Conservation (phyloP, 805 yeast species). For the Zygosaccharomyces lentus region DNA sequence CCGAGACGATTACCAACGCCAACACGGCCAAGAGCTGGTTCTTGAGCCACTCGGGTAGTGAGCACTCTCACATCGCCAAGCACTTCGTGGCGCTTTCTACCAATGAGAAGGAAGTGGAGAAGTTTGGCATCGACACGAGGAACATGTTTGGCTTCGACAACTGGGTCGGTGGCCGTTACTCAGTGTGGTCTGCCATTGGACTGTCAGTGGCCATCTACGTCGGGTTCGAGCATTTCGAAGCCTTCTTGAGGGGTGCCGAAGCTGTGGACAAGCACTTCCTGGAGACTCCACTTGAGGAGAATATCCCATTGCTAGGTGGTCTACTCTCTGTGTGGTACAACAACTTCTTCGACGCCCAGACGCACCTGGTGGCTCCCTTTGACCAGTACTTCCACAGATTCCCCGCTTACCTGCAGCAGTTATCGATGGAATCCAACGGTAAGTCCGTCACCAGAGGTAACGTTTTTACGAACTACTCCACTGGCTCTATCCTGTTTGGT, state of each 20-base stretch:
- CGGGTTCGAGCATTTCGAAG: constrained; percentile 91
- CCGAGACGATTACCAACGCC: constrained; percentile 96
- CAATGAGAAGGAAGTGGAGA: constrained; percentile 82
- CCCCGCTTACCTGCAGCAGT: constrained; percentile 98
- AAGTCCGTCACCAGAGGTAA: constrained; percentile 93
- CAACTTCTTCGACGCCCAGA: constrained; percentile 97
- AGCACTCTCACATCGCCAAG: constrained; percentile 76
- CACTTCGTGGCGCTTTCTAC: constrained; percentile 97
- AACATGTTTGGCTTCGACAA: constrained; percentile 98
- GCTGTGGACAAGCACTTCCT: constrained; percentile 91
- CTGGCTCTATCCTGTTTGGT: constrained; percentile 94
- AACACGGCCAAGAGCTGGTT: constrained; percentile 95
- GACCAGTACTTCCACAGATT: constrained; percentile 98
- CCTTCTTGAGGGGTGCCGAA: constrained; percentile 94
- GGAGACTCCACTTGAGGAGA: constrained; percentile 78
- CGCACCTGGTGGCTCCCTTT: constrained; percentile 96
- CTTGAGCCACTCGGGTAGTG: constrained; percentile 56
- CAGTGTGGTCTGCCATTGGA: constrained; percentile 99
- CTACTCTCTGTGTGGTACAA: constrained; percentile 95
- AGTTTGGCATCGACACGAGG: constrained; percentile 94
- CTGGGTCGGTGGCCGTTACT: constrained; percentile 99
- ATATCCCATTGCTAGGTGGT: constrained; percentile 93
- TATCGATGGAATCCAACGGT: constrained; percentile 99
- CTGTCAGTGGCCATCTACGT: constrained; percentile 90
- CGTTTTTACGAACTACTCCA: constrained; percentile 86